Conservation (phyloP, 192 early-diverging fungal genomes). For the Linnemannia schmuckeri region DNA sequence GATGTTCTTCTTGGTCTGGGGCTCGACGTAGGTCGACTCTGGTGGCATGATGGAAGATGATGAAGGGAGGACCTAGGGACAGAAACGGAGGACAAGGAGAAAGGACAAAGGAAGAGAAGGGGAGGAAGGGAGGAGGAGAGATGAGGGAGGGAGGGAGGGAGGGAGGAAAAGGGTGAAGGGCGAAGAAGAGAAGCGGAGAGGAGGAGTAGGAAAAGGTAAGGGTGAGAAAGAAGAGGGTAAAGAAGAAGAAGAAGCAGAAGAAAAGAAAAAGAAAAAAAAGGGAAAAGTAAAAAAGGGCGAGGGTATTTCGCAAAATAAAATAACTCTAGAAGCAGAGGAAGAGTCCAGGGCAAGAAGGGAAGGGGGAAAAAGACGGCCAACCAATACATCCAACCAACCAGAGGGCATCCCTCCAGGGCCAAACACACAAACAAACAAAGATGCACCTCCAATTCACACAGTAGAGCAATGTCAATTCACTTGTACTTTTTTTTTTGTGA, state of each 20-base stretch:
- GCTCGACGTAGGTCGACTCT: slow-evolving; percentile 53
- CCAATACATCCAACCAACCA: neutral
- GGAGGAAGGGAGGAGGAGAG: neutral
- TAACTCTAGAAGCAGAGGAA: too few relatives aligned
- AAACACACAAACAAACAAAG: neutral
- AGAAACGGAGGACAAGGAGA: neutral
- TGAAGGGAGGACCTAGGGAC: neutral
- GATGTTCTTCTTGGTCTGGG: slow-evolving; percentile 42
- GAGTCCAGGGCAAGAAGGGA: too few relatives aligned
- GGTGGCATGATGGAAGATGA: slow-evolving; percentile 36
- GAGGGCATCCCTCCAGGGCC: neutral
- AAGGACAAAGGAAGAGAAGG: neutral
- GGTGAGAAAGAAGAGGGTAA: neutral
- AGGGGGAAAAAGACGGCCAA: too few relatives aligned
- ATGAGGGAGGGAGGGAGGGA: neutral
- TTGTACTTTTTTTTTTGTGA: too few relatives aligned
- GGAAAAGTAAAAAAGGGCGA: neutral
- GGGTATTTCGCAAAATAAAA: neutral
- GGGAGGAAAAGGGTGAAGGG: neutral
- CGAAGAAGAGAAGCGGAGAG: neutral
- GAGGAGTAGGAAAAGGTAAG: neutral
- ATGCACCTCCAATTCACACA: neutral
- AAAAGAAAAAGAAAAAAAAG: neutral
- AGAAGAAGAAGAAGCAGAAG: neutral
- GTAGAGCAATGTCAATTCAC: too few relatives aligned